Percentiles rank a stretch among this genome's conserved stretches.
Evolutionary conservation across 164 flowering plant genomes (phyloP).

Genomic region (Saururus chinensis): DNA sequence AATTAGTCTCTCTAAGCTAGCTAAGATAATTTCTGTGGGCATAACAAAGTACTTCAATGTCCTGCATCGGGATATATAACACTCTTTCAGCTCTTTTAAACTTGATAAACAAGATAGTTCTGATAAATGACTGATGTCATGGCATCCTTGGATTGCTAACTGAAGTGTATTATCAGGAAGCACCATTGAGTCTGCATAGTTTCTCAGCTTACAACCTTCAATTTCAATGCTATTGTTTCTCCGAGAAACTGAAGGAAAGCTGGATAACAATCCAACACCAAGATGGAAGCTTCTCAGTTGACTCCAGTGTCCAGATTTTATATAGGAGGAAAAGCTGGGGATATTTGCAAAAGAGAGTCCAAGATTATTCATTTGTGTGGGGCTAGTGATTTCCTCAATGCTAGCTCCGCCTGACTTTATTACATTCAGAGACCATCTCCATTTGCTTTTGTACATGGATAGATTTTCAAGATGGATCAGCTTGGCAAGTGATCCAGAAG

Average conservation of each 20-base stretch:
- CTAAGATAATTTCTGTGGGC: background rate
- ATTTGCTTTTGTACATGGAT: background rate
- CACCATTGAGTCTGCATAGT: background rate
- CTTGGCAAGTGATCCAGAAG: background rate
- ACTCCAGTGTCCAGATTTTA: background rate
- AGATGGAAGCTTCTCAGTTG: slow-evolving; percentile 3
- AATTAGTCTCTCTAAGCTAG: background rate
- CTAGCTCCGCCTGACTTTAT: background rate
- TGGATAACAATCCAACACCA: background rate
- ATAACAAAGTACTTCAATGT: background rate
- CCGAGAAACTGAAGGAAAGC: background rate
- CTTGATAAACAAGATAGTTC: background rate
- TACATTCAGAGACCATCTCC: background rate
- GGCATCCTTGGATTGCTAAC: background rate
- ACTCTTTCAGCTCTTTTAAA: background rate
- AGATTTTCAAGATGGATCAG: slow-evolving; percentile 3
- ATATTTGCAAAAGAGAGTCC: background rate
- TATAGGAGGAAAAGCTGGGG: background rate
- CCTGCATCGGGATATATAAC: background rate
- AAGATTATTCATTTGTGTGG: background rate
- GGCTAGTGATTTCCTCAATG: slow-evolving; percentile 3
- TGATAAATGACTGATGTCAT: slow-evolving; percentile 1
- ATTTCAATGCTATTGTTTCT: background rate
- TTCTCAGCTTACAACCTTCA: background rate
- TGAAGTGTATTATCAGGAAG: background rate